phyloP scores from a whole-genome alignment of 768 basidiomycete species.

The Tricholoma furcatifolium region DNA sequence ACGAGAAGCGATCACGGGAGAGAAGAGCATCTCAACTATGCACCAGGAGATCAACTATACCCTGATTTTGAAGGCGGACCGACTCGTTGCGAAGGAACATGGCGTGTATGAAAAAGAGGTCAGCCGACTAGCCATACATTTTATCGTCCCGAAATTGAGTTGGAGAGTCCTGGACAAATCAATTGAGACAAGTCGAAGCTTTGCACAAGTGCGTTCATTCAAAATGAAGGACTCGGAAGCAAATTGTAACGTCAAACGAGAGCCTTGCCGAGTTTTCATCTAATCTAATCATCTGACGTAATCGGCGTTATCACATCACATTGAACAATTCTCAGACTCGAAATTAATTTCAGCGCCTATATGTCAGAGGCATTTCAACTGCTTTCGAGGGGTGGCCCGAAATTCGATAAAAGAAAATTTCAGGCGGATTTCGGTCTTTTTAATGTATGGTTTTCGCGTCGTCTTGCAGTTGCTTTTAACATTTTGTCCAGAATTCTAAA shows the following conservation, averaged over 20 bases:
- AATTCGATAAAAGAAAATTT: constrained; percentile 78
- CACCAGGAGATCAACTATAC: neutral
- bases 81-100: too few species aligned
- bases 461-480: constrained; percentile 1
- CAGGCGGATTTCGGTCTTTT: constrained; percentile 71
- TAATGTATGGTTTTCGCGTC: constrained; percentile 38
- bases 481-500: constrained; percentile 18
- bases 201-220: constrained; percentile 4
- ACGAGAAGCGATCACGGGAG: constrained; percentile 11
- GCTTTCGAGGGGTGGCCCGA: constrained; percentile 81
- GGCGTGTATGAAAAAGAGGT: neutral
- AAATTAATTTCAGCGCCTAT: neutral
- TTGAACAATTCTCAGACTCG: neutral
- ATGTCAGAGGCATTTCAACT: constrained; percentile 86
- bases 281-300: constrained; percentile 10
- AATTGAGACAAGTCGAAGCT: neutral
- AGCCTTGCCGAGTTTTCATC: neutral
- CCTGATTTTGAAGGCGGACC: constrained; percentile 3
- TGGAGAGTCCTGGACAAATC: neutral
- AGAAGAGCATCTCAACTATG: too few species aligned
- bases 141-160: too few species aligned
- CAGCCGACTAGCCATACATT: too few species aligned
- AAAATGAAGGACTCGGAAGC: too few species aligned
- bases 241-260: too few species aligned
- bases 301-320: neutral